Conservation (phyloP, 306 rosid genomes). For the Medicago lupulina region DNA sequence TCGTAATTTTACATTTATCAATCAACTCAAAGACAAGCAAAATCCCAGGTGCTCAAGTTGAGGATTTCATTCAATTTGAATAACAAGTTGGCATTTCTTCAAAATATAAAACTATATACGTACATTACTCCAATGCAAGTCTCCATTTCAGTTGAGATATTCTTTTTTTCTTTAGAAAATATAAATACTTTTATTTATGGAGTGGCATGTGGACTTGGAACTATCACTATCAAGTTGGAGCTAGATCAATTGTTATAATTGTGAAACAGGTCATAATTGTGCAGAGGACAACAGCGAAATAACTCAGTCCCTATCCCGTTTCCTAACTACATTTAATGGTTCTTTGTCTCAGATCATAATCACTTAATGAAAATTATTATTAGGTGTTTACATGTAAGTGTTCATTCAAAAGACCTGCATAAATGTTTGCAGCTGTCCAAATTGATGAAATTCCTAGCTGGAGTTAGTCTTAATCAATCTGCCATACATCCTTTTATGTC, state of each 20-base stretch:
- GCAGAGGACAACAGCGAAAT: constrained; percentile 43
- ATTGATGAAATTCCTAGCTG: background rate
- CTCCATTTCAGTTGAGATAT: background rate
- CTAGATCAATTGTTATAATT: constrained; percentile 38
- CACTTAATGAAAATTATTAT: background rate
- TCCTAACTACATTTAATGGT: constrained; percentile 40
- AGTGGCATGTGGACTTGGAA: constrained; percentile 30
- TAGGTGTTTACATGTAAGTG: background rate
- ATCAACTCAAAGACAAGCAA: background rate
- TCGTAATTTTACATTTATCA: background rate
- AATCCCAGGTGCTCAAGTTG: background rate
- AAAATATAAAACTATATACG: background rate
- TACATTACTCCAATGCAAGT: background rate
- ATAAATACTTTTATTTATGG: background rate
- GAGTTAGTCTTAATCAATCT: background rate
- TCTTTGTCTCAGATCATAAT: background rate
- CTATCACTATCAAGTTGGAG: constrained; percentile 48
- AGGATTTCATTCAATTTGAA: background rate
- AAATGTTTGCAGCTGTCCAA: background rate
- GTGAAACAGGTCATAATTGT: constrained; percentile 46
- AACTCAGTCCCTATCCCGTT: constrained; percentile 34
- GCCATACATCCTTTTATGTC: too few relatives aligned
- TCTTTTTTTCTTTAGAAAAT: background rate
- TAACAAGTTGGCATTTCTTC: background rate
- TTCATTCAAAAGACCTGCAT: background rate